Evolutionary conservation across 2,329 filamentous ascomycete genomes (phyloP).

Genomic region (Penicillium rolfsii): DNA sequence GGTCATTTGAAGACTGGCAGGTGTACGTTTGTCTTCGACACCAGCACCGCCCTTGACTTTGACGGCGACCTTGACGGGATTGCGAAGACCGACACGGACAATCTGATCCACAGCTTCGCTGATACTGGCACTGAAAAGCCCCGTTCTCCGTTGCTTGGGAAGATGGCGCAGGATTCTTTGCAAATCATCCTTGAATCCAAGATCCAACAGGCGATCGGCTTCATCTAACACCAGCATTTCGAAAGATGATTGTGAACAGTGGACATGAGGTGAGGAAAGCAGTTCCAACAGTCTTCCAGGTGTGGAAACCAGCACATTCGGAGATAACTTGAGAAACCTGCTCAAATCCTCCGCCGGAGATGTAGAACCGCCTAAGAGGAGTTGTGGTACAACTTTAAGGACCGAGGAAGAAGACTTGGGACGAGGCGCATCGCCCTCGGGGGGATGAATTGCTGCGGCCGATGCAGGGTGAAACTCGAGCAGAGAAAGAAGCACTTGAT

Average conservation of each 20-base stretch:
- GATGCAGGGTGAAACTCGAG: constrained; percentile 83
- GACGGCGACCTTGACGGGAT: constrained; percentile 92
- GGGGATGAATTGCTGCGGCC: constrained; percentile 52
- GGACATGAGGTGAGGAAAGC: constrained; percentile 81
- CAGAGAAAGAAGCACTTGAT: constrained; percentile 75
- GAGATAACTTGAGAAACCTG: constrained; percentile 78
- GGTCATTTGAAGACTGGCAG: constrained; percentile 85
- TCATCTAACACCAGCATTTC: constrained; percentile 93
- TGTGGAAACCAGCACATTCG: constrained; percentile 88
- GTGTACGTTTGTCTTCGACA: constrained; percentile 81
- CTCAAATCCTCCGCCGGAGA: constrained; percentile 84
- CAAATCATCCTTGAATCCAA: constrained; percentile 90
- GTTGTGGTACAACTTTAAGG: constrained; percentile 74
- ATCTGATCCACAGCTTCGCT: constrained; percentile 93
- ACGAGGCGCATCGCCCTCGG: constrained; percentile 47
- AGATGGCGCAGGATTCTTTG: constrained; percentile 81
- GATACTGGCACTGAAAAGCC: constrained; percentile 93
- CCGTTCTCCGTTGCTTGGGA: constrained; percentile 91
- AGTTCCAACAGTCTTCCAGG: constrained; percentile 89
- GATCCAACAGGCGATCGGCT: constrained; percentile 86
- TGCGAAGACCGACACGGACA: constrained; percentile 85
- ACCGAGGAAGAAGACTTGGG: constrained; percentile 51
- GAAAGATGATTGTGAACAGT: constrained; percentile 85
- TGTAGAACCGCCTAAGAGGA: constrained; percentile 83
- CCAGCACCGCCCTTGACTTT: constrained; percentile 80